These are phyloP conservation scores for Pichia sp. DNA, from an alignment of 1,139 yeast genomes.

Conservation along the genomic window DNA sequence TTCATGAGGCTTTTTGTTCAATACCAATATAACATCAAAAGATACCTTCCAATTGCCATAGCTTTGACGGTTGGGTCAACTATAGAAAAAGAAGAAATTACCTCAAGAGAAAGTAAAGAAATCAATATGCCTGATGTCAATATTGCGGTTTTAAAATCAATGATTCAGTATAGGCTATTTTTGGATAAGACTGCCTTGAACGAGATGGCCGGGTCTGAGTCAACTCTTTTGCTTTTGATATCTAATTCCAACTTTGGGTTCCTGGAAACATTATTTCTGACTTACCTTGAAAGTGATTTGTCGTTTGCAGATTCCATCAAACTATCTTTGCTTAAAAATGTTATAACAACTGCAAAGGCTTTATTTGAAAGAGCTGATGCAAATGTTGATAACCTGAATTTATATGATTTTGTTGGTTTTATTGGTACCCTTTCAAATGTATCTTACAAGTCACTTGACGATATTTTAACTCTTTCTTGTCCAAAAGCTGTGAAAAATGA, in stretches of 20 bases:
- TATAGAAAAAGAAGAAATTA: conserved; percentile 46
- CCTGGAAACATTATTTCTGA: conserved; percentile 31
- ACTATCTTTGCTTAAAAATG: conserved; percentile 16
- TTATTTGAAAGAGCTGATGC: conserved; percentile 13
- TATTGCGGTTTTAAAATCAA: conserved; percentile 29
- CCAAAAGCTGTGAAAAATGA: too few relatives aligned
- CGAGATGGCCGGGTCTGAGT: too few relatives aligned
- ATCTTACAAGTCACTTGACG: too few relatives aligned
- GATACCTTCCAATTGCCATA: conserved; percentile 11
- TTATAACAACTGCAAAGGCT: conserved; percentile 14
- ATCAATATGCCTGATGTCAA: conserved; percentile 12
- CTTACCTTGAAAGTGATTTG: conserved; percentile 39
- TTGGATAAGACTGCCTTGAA: conserved; percentile 10
- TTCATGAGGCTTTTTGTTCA: background rate
- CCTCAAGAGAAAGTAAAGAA: conserved; percentile 36
- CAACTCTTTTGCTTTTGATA: conserved; percentile 5
- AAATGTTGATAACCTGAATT: conserved; percentile 1
- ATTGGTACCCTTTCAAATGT: too few relatives aligned
- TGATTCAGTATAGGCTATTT: conserved; percentile 29
- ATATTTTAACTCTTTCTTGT: too few relatives aligned
- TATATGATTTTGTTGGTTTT: too few relatives aligned
- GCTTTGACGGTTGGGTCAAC: conserved; percentile 42
- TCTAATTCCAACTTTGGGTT: conserved; percentile 25
- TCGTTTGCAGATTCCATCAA: conserved; percentile 24
- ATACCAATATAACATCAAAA: background rate